Evolutionary conservation across 176 grass and related monocot genomes (phyloP).

Genomic region (Oropetium thomaeum): DNA sequence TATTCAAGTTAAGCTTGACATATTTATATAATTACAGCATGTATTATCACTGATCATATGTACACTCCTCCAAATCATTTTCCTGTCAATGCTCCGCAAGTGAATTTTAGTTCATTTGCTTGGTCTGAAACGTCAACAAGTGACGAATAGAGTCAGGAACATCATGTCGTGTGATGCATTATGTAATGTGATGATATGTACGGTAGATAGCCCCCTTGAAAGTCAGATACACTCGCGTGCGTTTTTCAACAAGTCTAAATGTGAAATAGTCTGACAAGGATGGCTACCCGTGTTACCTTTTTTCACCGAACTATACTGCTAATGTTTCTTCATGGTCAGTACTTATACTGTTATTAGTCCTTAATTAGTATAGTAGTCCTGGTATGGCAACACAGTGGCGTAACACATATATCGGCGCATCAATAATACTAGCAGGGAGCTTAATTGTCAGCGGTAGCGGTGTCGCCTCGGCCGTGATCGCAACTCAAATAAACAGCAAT

Average conservation of each 20-base stretch:
- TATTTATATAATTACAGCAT: neutral
- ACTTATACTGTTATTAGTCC: too few species aligned
- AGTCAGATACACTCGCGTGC: neutral
- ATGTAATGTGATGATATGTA: neutral
- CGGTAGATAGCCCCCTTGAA: neutral
- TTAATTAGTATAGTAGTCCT: too few species aligned
- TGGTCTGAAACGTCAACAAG: too few species aligned
- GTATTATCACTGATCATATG: too few species aligned
- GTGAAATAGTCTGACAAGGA: slow-evolving; percentile 1
- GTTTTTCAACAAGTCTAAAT: neutral
- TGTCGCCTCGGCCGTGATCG: neutral
- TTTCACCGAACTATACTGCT: neutral
- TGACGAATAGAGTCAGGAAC: too few species aligned
- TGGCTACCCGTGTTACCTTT: neutral
- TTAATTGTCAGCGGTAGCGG: neutral
- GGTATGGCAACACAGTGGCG: neutral
- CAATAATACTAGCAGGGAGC: neutral
- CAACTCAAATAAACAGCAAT: neutral
- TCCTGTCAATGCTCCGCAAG: too few species aligned
- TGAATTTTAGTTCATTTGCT: too few species aligned
- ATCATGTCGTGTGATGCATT: too few species aligned
- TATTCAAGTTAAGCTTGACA: neutral
- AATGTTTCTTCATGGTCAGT: too few species aligned
- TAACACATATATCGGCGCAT: neutral
- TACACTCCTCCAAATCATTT: too few species aligned